Evolutionary conservation across 345 rosid genomes (phyloP), one percentile per base, ranked within the genome.

Genomic region (Adansonia digitata): DNA sequence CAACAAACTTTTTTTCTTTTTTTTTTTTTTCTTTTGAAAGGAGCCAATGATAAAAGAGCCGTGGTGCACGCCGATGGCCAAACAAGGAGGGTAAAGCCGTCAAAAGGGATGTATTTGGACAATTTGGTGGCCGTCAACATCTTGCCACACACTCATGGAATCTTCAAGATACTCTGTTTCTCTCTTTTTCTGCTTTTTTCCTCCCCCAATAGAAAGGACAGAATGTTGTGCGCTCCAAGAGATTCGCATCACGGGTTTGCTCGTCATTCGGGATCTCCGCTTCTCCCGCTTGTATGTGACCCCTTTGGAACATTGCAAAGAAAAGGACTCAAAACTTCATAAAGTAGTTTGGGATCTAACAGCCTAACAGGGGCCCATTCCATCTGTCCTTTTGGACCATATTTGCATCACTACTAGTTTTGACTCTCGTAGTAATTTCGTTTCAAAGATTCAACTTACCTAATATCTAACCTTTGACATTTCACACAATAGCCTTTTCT

Each of bases 131-230:
- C n/a, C 14, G 60, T 59, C 76, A 69, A 69, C 68, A 37, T 52
- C 40, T 17, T 2, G 5, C 48, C 56, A 43, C 42, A 37, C 40
- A 12, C n/a, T 18, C 27, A 39, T 22, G 61, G 81, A 82, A 82
- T 77, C 82, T 74, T 71, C 20, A 56, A 75, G 77, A 82, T 74
- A 11, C 75, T 72, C 9, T 2, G 29, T 11, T 52, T 27, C 26
- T 7, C 7, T 6, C 26, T 7, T 7, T 6, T 4, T 7, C 22
- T 2, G 42, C 7, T 37, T 3, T 63, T 43, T 43, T 13, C 17
- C 26, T 20, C 48, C 7, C 68, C 45, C 45, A 37, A 63, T 7
- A n/a, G 46, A 63, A 63, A 63, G 46, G 68, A 63, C 68, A 37
- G 27, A 63, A 5, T 7, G 5, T 37, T 63, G 46, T 63, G 68